These are phyloP conservation scores for Sarocladium brachiariae DNA, from an alignment of 2,329 filamentous ascomycete genomes.

Conservation along the genomic window DNA sequence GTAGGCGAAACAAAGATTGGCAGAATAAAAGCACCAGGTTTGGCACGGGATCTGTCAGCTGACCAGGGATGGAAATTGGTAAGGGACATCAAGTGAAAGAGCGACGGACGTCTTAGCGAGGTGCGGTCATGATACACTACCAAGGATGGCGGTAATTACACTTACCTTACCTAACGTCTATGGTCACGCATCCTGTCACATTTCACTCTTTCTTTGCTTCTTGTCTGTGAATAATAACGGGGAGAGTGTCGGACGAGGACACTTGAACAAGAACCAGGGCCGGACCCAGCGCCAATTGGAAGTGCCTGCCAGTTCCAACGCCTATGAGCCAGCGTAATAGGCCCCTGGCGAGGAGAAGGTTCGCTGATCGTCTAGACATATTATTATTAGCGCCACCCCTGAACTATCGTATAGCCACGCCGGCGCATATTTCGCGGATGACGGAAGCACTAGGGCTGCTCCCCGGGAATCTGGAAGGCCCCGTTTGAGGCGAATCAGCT, in stretches of 20 bases:
- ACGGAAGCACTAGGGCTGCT: constrained; percentile 8
- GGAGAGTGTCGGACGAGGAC: neutral
- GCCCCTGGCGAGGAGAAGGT: neutral
- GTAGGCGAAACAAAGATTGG: neutral
- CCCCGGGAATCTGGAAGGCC: constrained; percentile 9
- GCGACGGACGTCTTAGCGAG: neutral
- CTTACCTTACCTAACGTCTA: no score
- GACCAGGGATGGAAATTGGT: neutral
- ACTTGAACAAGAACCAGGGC: neutral
- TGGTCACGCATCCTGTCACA: neutral
- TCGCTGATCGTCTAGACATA: neutral
- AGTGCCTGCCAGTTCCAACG: no score
- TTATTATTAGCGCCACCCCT: constrained; percentile 1
- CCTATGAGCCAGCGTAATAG: no score
- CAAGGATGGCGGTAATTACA: neutral
- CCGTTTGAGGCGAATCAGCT: neutral
- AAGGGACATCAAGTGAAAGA: neutral
- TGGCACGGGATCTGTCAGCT: constrained; percentile 7
- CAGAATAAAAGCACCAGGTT: neutral
- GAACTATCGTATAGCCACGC: neutral
- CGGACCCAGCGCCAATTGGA: neutral
- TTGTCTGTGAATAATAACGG: neutral
- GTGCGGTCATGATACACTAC: neutral
- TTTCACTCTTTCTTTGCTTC: neutral
- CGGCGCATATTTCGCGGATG: constrained; percentile 1